Evolutionary conservation across 177 flowering plant genomes (phyloP), one percentile per base, ranked within the genome.

Genomic region (Vitis hybrid): DNA sequence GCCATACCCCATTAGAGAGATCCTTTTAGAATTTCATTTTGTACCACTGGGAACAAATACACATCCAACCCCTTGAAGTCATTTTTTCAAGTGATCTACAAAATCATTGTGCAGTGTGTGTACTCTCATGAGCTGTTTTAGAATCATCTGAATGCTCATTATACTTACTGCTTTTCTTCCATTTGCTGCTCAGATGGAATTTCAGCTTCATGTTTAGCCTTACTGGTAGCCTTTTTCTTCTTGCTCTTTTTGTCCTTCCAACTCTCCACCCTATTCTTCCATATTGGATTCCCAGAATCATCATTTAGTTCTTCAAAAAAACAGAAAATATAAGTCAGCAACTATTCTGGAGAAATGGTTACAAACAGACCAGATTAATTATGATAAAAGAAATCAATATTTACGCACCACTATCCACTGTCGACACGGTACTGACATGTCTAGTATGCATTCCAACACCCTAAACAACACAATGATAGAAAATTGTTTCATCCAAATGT

Each of bases 181-280:
- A 91, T 90, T 51, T 84, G 93, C 70, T 92, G 94, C 75, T 87
- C 90, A 1, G 83, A 65, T 73, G 97, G 98, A 80, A 84, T 60
- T 73, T 83, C 68, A 56, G 80, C 82, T 81, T 82, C 91, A 55
- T 78, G 79, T 46, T 56, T 82, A 61, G 57, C 78, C 79, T 88
- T 89, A 35, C 62, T 50, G 14, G 75, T 57, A 58, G 77, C 69
- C 70, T 82, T 82, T 69, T 89, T 90, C 83, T 90, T 93, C 83
- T 90, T 88, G 68, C 79, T 82, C 81, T 90, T 91, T 77, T 90
- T 91, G 17, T 89, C 99, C 76, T 84, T 93, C 99, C 99, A 95
- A 70, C 99, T 91, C 72, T 87, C 94, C 62, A 95, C 94, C 60
- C 99, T 81, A 73, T 89, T 93, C 89, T 90, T 93, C 99, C 99